phyloP scores from a whole-genome alignment of 768 basidiomycete species.

The Strobilomyces dryophilus region DNA sequence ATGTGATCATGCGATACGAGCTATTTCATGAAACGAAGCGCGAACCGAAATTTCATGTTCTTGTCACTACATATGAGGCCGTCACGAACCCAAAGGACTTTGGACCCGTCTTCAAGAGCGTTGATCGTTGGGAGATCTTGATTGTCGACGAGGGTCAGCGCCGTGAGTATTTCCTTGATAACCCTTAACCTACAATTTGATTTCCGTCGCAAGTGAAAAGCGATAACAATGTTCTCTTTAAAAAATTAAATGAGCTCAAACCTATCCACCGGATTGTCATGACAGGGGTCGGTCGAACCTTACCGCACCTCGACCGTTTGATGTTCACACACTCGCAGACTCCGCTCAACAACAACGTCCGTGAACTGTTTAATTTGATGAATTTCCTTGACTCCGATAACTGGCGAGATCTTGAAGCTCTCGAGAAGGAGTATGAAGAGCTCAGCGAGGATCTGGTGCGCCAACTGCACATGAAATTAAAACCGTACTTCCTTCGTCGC shows the following conservation, averaged over 20 bases:
- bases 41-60: conserved; percentile 76
- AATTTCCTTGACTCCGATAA: conserved; percentile 83
- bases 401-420: conserved; percentile 70
- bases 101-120: conserved; percentile 65
- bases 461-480: conserved; percentile 70
- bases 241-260: conserved; percentile 74
- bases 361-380: conserved; percentile 96
- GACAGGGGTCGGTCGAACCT: conserved; percentile 63
- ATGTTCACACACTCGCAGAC: conserved; percentile 45
- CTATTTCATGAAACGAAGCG: conserved; percentile 57
- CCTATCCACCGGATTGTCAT: conserved; percentile 79
- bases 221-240: conserved; percentile 76
- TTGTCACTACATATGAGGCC: conserved; percentile 92
- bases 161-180: conserved; percentile 45
- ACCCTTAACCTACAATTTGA: background rate
- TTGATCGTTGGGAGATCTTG: conserved; percentile 91
- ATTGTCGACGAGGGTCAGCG: conserved; percentile 93
- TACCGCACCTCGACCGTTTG: background rate
- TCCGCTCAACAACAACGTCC: conserved; percentile 94
- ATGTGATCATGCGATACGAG: conserved; percentile 79
- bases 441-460: conserved; percentile 79
- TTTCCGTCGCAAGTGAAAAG: conserved; percentile 63
- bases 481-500: conserved; percentile 91
- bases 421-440: conserved; percentile 72
- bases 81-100: conserved; percentile 69